Base-by-base conservation (phyloP, 345 rosid genomes). In the Litchi chinensis region DNA sequence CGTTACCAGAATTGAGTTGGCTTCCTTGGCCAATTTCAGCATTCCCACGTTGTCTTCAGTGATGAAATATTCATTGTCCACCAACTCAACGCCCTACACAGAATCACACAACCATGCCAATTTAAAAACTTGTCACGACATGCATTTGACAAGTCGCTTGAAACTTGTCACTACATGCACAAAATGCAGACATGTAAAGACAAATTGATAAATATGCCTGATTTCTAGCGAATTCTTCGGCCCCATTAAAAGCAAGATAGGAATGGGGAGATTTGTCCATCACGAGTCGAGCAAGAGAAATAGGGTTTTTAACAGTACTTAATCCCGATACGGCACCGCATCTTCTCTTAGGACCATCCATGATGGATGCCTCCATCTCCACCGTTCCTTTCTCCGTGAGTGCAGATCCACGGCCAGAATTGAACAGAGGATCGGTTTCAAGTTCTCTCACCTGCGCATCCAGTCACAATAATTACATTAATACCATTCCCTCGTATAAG, bases 181-280 rank as follows among this genome's bases (percentile, higher is more conserved):
- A 1, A 52, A 52, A 52, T 18, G 24, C 63, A 57, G 63, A 18
- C 10, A 57, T 10, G 18, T 5, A 6, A 41, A 41, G 44, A 41
- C 44, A 50, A 50, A 50, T 5, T 50, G 1, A 13, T 50, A 18
- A 24, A 13, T 82, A 24, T 2, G 88, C 99, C 92, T 93, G 98
- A 59, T 86, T 91, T 15, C 91, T 81, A 48, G 98, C 99, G 75
- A 95, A 95, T 16, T 89, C 97, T 80, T 93, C 97, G 18, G 98
- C 99, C 60, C 99, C 99, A 0, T 92, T 80, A 87, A 93, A 95
- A 71, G 92, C 99, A 11, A 93, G 91, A 80, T 93, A 95, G 41
- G 99, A 93, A 83, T 95, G 99, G 0, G 99, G 99, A 70, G 99
- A 91, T 79, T 89, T 92, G 8, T 95, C 99, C 99, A 95, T 95